A percentile compares a stretch with the other conserved stretches of the same genome.
phyloP scores from a whole-genome alignment of 140 eudicot genomes.

The Anethum foeniculum region DNA sequence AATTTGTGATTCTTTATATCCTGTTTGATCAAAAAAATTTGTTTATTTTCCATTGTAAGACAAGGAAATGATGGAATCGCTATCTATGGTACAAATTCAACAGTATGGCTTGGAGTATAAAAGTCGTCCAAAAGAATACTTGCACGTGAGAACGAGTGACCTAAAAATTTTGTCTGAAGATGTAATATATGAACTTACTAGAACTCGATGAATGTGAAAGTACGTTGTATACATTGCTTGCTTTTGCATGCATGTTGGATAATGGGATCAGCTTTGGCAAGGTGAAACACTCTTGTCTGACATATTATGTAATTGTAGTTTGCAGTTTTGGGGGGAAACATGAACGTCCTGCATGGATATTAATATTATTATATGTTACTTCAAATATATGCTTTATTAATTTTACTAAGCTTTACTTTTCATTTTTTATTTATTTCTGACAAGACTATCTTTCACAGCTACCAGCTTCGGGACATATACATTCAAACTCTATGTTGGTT shows the following conservation, averaged over 20 bases:
- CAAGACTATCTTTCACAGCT: conserved; percentile 16
- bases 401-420: background rate
- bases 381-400: background rate
- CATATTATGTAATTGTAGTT: background rate
- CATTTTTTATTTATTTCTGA: conserved; percentile 13
- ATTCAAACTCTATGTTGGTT: conserved; percentile 63
- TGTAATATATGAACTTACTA: background rate
- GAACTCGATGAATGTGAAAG: background rate
- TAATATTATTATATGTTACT: background rate
- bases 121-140: background rate
- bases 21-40: background rate
- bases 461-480: conserved; percentile 18
- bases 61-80: background rate
- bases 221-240: background rate
- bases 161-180: background rate
- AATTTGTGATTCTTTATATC: background rate
- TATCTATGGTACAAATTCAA: background rate
- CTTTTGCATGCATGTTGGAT: background rate
- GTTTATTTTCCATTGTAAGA: background rate
- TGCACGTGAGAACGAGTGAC: background rate
- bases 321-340: background rate
- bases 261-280: background rate
- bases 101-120: background rate
- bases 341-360: background rate
- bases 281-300: background rate